These are phyloP conservation scores for Cantharellus cinnabarinus DNA, from an alignment of 768 basidiomycete species.

Conservation along the genomic window DNA sequence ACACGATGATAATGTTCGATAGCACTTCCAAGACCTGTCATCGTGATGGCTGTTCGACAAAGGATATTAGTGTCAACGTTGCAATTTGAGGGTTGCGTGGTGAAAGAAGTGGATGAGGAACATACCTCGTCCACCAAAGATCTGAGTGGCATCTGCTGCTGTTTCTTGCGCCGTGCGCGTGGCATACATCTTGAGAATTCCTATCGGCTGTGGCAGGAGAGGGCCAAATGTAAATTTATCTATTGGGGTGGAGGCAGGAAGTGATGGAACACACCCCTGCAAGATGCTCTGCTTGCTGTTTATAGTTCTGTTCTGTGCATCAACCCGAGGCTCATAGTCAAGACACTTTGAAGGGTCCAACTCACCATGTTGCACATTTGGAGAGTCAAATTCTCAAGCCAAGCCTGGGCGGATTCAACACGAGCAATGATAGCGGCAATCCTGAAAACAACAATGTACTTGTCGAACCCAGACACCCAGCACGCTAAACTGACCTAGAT, in stretches of 20 bases:
- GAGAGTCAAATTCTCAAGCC: constrained; percentile 71
- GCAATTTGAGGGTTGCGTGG: neutral
- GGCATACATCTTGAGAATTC: constrained; percentile 55
- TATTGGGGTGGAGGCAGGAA: no score
- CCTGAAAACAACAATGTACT: constrained; percentile 4
- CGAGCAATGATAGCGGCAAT: constrained; percentile 78
- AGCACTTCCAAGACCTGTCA: constrained; percentile 56
- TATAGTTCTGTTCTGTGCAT: constrained; percentile 24
- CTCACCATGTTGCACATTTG: constrained; percentile 64
- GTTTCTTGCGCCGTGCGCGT: constrained; percentile 64
- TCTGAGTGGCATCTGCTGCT: constrained; percentile 39
- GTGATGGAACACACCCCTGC: constrained; percentile 31
- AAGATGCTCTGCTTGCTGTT: constrained; percentile 48
- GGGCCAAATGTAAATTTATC: neutral
- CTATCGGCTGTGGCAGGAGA: constrained; percentile 30
- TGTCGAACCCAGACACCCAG: neutral
- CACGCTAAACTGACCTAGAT: constrained; percentile 25
- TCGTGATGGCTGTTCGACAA: constrained; percentile 19
- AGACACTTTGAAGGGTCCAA: neutral
- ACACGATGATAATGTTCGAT: constrained; percentile 72
- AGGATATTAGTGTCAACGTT: constrained; percentile 30
- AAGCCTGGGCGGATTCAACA: constrained; percentile 60
- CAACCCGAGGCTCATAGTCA: neutral
- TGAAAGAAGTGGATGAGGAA: no score
- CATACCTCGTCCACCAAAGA: constrained; percentile 9